phyloP scores from a whole-genome alignment of 225 moss, liverwort and hornwort species.

The Pseudoscleropodium purum region DNA sequence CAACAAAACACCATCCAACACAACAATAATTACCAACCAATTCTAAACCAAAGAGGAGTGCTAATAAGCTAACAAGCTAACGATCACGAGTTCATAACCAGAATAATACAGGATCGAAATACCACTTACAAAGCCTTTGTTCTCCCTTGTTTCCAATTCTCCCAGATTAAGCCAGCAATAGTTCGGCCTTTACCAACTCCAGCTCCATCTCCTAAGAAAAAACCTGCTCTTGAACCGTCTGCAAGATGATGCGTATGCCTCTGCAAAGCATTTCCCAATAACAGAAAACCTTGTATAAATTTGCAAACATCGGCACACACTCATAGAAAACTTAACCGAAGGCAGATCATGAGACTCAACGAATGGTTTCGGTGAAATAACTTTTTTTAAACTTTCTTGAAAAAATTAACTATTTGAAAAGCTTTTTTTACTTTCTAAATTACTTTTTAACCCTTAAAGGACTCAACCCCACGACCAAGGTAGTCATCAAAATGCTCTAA shows the following conservation, averaged over 20 bases:
- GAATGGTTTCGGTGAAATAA: neutral
- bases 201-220: constrained; percentile 98
- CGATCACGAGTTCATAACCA: neutral
- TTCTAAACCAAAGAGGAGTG: neutral
- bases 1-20: constrained; percentile 1
- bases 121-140: constrained; percentile 67
- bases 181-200: constrained; percentile 99
- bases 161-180: constrained; percentile 97
- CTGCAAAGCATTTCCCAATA: constrained; percentile 29
- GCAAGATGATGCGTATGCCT: constrained; percentile 82
- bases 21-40: neutral
- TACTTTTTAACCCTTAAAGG: too few species aligned
- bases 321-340: neutral
- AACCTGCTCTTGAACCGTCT: constrained; percentile 74
- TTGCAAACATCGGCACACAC: neutral
- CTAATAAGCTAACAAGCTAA: neutral
- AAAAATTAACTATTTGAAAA: neutral
- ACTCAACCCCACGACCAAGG: too few species aligned
- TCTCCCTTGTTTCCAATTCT: constrained; percentile 96
- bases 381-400: neutral
- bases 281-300: neutral
- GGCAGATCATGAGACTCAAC: neutral
- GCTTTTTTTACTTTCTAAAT: neutral
- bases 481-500: too few species aligned
- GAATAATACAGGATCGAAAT: neutral